Evolutionary conservation across 2,329 filamentous ascomycete species (phyloP).

Genomic region (Colletotrichum magnum): DNA sequence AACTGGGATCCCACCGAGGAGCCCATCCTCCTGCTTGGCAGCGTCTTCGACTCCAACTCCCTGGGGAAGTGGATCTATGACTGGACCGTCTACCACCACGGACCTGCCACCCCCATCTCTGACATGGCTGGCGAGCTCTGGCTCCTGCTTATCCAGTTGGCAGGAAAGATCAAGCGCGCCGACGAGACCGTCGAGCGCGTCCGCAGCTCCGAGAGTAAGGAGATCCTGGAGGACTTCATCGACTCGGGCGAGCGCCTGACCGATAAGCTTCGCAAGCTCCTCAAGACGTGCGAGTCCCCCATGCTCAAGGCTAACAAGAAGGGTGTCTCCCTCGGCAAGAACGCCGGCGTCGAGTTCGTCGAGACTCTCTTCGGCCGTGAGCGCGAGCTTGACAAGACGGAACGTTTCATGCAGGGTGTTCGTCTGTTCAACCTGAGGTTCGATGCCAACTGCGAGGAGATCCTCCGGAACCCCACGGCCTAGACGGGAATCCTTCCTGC

Average conservation of each 20-base stretch:
- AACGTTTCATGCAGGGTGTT: conserved; percentile 92
- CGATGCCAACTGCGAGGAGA: conserved; percentile 95
- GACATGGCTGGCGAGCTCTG: conserved; percentile 96
- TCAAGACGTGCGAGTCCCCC: conserved; percentile 92
- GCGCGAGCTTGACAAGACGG: conserved; percentile 88
- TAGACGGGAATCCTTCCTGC: conserved; percentile 51
- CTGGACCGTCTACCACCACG: conserved; percentile 95
- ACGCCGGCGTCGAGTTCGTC: conserved; percentile 94
- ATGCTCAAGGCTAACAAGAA: conserved; percentile 91
- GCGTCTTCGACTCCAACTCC: conserved; percentile 97
- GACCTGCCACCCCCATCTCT: conserved; percentile 84
- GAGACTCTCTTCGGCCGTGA: conserved; percentile 95
- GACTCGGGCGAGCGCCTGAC: conserved; percentile 89
- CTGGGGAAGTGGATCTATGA: conserved; percentile 99
- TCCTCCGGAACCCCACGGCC: conserved; percentile 75
- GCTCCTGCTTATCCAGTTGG: conserved; percentile 93
- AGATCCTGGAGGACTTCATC: conserved; percentile 92
- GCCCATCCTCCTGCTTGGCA: conserved; percentile 93
- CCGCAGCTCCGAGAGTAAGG: conserved; percentile 78
- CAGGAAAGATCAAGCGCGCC: conserved; percentile 92
- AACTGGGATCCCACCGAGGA: conserved; percentile 98
- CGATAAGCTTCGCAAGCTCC: conserved; percentile 85
- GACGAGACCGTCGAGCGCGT: conserved; percentile 84
- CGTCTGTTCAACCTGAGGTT: conserved; percentile 94
- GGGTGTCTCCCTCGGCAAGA: conserved; percentile 84